A percentile compares a stretch with the other conserved stretches of the same genome.
phyloP scores from a whole-genome alignment of 768 basidiomycete species.

The Hygrocybe punicea region DNA sequence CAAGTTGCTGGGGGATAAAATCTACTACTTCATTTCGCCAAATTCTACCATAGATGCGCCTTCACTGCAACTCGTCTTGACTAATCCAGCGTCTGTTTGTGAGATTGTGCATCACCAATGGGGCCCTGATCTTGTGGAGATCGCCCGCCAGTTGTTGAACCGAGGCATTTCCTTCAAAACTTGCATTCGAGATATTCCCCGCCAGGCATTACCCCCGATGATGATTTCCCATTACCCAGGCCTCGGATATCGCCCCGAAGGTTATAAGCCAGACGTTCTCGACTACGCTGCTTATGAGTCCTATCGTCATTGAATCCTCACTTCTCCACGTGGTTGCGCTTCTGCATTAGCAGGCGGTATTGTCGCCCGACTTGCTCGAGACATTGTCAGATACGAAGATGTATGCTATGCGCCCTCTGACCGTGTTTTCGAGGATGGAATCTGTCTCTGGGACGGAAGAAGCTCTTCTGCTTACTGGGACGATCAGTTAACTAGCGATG shows the following conservation, averaged over 20 bases:
- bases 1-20: not conserved
- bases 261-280: slow-evolving; percentile 1
- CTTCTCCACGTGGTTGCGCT: slow-evolving; percentile 20
- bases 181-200: slow-evolving; percentile 1
- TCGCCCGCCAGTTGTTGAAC: slow-evolving; percentile 6
- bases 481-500: slow-evolving; percentile 20
- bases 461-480: slow-evolving; percentile 14
- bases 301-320: slow-evolving; percentile 2
- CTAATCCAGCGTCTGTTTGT: slow-evolving; percentile 7
- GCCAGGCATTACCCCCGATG: not conserved
- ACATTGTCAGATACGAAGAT: slow-evolving; percentile 7
- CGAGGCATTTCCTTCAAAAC: slow-evolving; percentile 14
- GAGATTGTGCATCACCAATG: slow-evolving; percentile 6
- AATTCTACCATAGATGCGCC: not conserved
- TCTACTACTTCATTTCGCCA: not conserved
- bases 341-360: slow-evolving; percentile 26
- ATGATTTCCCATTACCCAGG: slow-evolving; percentile 4
- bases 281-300: slow-evolving; percentile 8
- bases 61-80: slow-evolving; percentile 6
- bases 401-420: slow-evolving; percentile 20
- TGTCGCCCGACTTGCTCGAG: slow-evolving; percentile 20
- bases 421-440: not conserved
- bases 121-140: not conserved
- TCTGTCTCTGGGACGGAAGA: slow-evolving; percentile 4
- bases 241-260: slow-evolving; percentile 14